Evolutionary conservation across 2,329 filamentous ascomycete genomes (phyloP), one percentile per base, ranked within the genome.

Genomic region (Malbranchea cinnamomea): DNA sequence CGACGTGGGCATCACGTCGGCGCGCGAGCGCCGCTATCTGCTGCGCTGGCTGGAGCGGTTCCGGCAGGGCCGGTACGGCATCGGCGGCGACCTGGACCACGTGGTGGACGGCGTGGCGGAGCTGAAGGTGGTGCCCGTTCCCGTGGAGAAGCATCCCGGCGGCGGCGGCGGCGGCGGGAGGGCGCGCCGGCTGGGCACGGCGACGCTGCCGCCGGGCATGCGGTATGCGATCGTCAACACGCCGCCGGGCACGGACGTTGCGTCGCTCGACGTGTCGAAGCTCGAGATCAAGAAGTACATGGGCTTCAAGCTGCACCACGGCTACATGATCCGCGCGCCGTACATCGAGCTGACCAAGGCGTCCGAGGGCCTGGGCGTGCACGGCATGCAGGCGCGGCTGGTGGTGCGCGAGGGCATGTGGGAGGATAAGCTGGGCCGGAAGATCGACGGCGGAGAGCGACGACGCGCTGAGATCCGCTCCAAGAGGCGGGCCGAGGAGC

Each of bases 371-470:
- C n/a, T n/a, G n/a, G 70, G 69, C 1, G 58, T 59, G 19, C 54
- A 59, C 35, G 67, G 71, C 1, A 59, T 62, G 23, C 74, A 71
- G 6, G 80, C 76, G 7, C 63, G 66, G 30, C 65, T 95, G 42
- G 64, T 66, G 39, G 67, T 81, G 13, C 72, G 75, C 33, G 85
- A 94, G 53, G 84, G 87, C 6, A 78, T 95, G 63, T 95, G 87
- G 89, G 87, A 95, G 62, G 67, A 84, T 46, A 76, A 69, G 51
- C 69, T 76, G 46, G 87, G 89, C 16, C 73, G 74, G 48, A 95
- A 95, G 74, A 76, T 98, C 42, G 85, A 95, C 57, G 89, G 89
- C 49, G 89, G 89, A 65, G 89, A 98, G 66, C 75, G 89, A 54
- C 72, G 89, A 56, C 74, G 71, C 53, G 80, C 78, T 10, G 78